Base-by-base conservation (phyloP, 208 protist species). In the Trypanosoma theileri region DNA sequence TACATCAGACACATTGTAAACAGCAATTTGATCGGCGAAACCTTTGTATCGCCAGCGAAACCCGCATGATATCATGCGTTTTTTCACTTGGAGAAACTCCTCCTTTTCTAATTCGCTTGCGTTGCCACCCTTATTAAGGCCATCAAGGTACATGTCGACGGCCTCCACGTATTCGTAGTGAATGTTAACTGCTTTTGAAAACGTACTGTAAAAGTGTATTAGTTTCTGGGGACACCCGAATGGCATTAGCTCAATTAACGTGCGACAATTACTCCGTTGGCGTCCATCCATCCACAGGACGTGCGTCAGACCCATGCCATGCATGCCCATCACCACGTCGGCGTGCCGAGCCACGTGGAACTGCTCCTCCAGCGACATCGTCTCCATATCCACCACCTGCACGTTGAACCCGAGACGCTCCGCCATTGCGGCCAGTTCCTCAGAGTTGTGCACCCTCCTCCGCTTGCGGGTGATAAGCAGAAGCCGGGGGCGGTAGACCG, bases 231-330 rank as follows among this genome's bases (percentile, higher is more conserved):
- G 57, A n/a, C 71, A 65, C 22, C 59, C 71, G 54, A 74, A 88
- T 19, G 75, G 79, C 50, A 79, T 61, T 28, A 88, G 58, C 70
- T 82, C 79, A 17, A 85, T 58, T 1, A 80, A 66, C 0, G 76
- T 73, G 19, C 73, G 71, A 62, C 75, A 82, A 16, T 45, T 24
- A 44, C 16, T 22, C 50, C 50, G 72, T 13, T 19, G 44, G 42
- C 70, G 71, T 45, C 67, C 54, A 71, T 85, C 73, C 82, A 88
- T 83, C 69, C 71, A 83, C 19, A 77, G 53, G 21, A 75, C 75
- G 60, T 80, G 71, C 46, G 79, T 75, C 22, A 82, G 68, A 19
- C 69, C 54, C 31, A 67, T 68, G 7, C 75, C 79, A 65, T 84
- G 77, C 62, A 76, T 69, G 35, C 82, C 82, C 42, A 77, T 77